A percentile compares a stretch with the other conserved stretches of the same genome.
Evolutionary conservation across 225 moss, liverwort and hornwort genomes (phyloP).

Genomic region (Bryum argenteum): DNA sequence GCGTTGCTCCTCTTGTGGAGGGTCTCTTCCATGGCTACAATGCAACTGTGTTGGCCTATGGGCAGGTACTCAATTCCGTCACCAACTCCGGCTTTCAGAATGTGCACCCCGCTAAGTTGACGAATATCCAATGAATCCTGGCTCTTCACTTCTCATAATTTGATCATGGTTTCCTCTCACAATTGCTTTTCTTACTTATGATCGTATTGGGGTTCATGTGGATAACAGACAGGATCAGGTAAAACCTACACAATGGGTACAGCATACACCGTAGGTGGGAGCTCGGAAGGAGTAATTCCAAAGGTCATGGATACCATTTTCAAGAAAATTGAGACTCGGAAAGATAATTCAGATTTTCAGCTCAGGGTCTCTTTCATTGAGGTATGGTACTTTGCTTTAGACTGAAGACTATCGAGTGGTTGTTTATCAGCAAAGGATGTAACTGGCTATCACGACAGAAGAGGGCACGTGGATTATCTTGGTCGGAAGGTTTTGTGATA

Average conservation of each 20-base stretch:
- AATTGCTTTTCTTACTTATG: conserved; percentile 1
- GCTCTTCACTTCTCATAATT: not conserved
- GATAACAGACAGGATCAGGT: conserved; percentile 85
- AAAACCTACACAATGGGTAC: conserved; percentile 99
- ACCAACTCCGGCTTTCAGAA: not conserved
- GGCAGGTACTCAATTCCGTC: conserved; percentile 60
- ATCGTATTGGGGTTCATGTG: conserved; percentile 13
- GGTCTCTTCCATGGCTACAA: conserved; percentile 96
- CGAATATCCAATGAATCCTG: not conserved
- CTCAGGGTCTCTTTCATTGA: conserved; percentile 96
- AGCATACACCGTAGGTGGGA: conserved; percentile 88
- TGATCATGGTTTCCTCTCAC: not conserved
- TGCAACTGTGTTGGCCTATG: conserved; percentile 95
- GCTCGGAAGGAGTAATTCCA: conserved; percentile 88
- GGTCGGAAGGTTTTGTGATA: not conserved
- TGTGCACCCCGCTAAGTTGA: not conserved
- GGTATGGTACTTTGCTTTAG: conserved; percentile 43
- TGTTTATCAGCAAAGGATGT: not conserved
- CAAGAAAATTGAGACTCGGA: conserved; percentile 61
- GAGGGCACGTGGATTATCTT: not conserved
- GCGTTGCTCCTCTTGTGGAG: conserved; percentile 87
- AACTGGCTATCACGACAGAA: not conserved
- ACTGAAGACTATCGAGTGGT: not conserved
- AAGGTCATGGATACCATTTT: conserved; percentile 97
- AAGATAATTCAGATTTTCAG: conserved; percentile 72